Evolutionary conservation across 225 moss, liverwort and hornwort genomes (phyloP).

Genomic region (Sphagnum contortum): DNA sequence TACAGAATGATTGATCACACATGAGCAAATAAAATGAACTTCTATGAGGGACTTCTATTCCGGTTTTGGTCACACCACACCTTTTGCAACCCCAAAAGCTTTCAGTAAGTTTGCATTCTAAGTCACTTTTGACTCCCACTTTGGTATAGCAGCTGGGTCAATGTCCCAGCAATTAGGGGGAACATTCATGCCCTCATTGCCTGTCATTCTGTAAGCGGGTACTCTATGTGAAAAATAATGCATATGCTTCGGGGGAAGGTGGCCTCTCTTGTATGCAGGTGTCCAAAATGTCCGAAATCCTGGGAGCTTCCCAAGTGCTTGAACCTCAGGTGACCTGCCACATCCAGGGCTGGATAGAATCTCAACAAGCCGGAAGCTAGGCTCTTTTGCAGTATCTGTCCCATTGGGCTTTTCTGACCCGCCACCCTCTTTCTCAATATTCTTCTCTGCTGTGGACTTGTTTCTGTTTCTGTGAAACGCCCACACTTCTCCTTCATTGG

Average conservation of each 20-base stretch:
- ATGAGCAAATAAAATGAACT: too few species aligned
- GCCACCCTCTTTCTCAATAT: background rate
- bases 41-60: too few species aligned
- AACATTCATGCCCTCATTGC: conserved; percentile 19
- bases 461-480: conserved; percentile 14
- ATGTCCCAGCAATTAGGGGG: conserved; percentile 49
- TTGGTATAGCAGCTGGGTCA: conserved; percentile 44
- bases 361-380: conserved; percentile 29
- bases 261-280: conserved; percentile 26
- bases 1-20: too few species aligned
- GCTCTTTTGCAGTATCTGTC: background rate
- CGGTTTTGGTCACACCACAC: too few species aligned
- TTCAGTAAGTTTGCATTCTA: background rate
- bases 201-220: conserved; percentile 39
- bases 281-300: conserved; percentile 51
- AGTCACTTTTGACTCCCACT: conserved; percentile 28
- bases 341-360: conserved; percentile 23
- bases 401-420: background rate
- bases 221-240: conserved; percentile 42
- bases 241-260: conserved; percentile 12
- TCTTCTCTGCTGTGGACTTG: too few species aligned
- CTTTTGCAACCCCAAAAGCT: too few species aligned
- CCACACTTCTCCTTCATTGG: conserved; percentile 43
- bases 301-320: conserved; percentile 31
- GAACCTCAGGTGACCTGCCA: conserved; percentile 12